A percentile compares a stretch with the other conserved stretches of the same genome.
phyloP scores from a whole-genome alignment of 805 yeast genomes.

The Metschnikowia arizonensis region DNA sequence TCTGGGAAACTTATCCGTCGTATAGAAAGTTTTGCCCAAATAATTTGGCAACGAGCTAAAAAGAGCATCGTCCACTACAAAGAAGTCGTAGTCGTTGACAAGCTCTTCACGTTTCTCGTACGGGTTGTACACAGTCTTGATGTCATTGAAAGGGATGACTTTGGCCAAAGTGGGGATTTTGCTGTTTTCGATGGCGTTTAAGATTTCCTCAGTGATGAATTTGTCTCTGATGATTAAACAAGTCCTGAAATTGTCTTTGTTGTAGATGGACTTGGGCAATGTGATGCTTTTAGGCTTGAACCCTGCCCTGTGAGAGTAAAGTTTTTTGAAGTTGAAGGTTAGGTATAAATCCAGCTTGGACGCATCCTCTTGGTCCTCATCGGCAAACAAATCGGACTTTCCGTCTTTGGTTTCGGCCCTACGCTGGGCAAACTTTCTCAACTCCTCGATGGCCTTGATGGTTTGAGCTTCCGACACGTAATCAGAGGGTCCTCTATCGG shows the following conservation, averaged over 20 bases:
- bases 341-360: conserved; percentile 56
- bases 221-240: conserved; percentile 70
- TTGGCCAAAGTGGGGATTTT: conserved; percentile 44
- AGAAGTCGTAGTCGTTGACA: conserved; percentile 61
- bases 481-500: conserved; percentile 10
- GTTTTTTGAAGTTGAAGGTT: conserved; percentile 62
- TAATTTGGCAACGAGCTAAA: conserved; percentile 76
- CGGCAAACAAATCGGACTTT: conserved; percentile 49
- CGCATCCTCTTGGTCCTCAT: conserved; percentile 36
- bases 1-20: conserved; percentile 57
- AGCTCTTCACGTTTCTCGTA: conserved; percentile 84
- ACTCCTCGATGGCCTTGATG: conserved; percentile 56
- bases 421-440: conserved; percentile 53
- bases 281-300: conserved; percentile 52
- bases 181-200: conserved; percentile 45
- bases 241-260: conserved; percentile 42
- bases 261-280: conserved; percentile 45
- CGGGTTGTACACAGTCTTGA: conserved; percentile 83
- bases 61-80: conserved; percentile 80
- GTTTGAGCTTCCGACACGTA: conserved; percentile 16
- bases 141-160: conserved; percentile 66
- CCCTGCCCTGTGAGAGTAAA: conserved; percentile 54
- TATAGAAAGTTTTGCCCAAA: conserved; percentile 75
- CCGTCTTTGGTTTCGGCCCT: conserved; percentile 26
- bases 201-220: conserved; percentile 40